phyloP scores from a whole-genome alignment of 139 green algal genomes.

The Chloropicon primus region DNA sequence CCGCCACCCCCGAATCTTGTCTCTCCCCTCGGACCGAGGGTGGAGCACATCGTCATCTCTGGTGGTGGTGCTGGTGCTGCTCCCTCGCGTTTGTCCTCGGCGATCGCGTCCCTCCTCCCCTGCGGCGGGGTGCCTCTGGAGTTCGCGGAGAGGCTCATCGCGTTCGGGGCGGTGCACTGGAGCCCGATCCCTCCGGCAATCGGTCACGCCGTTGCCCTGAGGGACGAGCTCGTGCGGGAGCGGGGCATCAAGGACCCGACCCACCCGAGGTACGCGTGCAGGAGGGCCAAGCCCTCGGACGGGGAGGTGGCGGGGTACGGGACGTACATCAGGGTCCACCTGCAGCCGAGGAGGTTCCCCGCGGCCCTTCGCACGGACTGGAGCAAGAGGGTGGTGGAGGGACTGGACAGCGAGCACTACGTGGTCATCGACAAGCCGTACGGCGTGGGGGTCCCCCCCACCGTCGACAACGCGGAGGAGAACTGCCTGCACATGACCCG shows the following conservation, averaged over 20 bases:
- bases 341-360: slow-evolving; percentile 10
- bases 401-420: slow-evolving; percentile 17
- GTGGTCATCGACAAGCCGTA: slow-evolving; percentile 72
- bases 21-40: not conserved
- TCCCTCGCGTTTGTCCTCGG: slow-evolving; percentile 4
- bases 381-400: slow-evolving; percentile 29
- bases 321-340: slow-evolving; percentile 55
- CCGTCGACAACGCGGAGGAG: slow-evolving; percentile 36
- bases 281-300: slow-evolving; percentile 10
- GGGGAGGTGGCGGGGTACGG: slow-evolving; percentile 19
- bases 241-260: not conserved
- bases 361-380: not conserved
- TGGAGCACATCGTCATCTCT: slow-evolving; percentile 18
- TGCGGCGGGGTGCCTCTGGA: slow-evolving; percentile 11
- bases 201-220: slow-evolving; percentile 2
- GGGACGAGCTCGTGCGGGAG: not conserved
- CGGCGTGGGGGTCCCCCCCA: slow-evolving; percentile 43
- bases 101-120: not conserved
- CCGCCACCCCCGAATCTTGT: no score
- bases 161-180: slow-evolving; percentile 55
- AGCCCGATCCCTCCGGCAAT: slow-evolving; percentile 35
- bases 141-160: slow-evolving; percentile 32
- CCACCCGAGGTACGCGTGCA: slow-evolving; percentile 1
- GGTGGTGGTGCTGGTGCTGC: no score
- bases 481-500: slow-evolving; percentile 28